A percentile compares a stretch with the other conserved stretches of the same genome.
These are phyloP conservation scores for Blastobotrys illinoisensis DNA, from an alignment of 1,139 yeast species.

Conservation along the genomic window DNA sequence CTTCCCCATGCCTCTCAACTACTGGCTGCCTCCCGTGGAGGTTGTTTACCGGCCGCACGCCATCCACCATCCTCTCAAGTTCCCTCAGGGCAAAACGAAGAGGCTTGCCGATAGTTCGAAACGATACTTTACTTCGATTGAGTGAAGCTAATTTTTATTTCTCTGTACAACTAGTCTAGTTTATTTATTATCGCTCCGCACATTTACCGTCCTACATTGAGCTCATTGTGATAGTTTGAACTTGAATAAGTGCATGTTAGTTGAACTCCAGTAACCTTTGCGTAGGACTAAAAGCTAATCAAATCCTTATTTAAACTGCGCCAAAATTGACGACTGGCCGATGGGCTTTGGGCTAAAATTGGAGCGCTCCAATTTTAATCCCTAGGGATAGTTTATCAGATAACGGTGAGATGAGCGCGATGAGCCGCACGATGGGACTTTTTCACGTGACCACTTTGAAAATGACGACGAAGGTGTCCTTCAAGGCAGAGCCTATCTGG, in stretches of 20 bases:
- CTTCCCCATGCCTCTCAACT: constrained; percentile 51
- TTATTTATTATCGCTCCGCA: neutral
- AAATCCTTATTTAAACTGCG: too few relatives aligned
- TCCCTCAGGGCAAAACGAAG: constrained; percentile 18
- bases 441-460: neutral
- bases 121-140: constrained; percentile 41
- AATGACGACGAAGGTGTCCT: too few relatives aligned
- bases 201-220: too few relatives aligned
- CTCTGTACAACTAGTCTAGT: neutral
- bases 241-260: too few relatives aligned
- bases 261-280: too few relatives aligned
- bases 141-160: constrained; percentile 18
- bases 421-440: neutral
- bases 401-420: too few relatives aligned
- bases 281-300: too few relatives aligned
- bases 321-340: too few relatives aligned
- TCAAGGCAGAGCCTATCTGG: neutral
- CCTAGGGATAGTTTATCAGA: too few relatives aligned
- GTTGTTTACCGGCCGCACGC: constrained; percentile 58
- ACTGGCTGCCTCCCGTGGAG: constrained; percentile 55
- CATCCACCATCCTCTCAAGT: constrained; percentile 39
- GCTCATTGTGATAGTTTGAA: too few relatives aligned
- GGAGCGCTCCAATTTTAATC: too few relatives aligned
- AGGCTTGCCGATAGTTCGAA: constrained; percentile 34
- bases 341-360: too few relatives aligned